phyloP scores from a whole-genome alignment of 2,329 filamentous ascomycete genomes.

The Talaromyces albobiverticillius region DNA sequence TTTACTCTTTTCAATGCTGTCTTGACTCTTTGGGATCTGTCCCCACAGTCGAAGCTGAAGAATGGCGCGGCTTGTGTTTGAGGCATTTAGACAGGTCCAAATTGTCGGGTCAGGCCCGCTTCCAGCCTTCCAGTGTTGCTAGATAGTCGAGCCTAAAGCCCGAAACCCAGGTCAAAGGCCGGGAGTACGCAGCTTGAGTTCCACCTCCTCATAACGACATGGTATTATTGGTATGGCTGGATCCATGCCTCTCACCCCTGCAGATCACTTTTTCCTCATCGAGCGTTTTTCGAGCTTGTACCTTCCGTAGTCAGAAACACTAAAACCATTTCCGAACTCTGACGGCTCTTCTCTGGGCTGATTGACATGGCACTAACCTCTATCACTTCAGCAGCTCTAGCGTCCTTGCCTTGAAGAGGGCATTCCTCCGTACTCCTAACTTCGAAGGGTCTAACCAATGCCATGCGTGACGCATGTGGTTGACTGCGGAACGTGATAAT shows the following conservation, averaged over 20 bases:
- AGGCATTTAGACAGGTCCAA: background rate
- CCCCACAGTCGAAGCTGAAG: background rate
- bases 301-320: background rate
- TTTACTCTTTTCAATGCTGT: too few species aligned
- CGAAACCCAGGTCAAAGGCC: background rate
- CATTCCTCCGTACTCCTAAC: background rate
- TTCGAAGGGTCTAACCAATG: background rate
- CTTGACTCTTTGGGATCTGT: background rate
- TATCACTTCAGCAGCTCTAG: background rate
- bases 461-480: background rate
- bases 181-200: background rate
- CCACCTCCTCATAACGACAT: background rate
- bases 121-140: background rate
- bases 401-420: background rate
- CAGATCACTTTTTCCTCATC: background rate
- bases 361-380: background rate
- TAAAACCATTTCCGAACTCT: background rate
- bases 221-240: background rate
- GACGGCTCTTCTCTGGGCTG: background rate
- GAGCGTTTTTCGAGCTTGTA: background rate
- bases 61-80: too few species aligned
- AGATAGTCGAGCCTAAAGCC: background rate
- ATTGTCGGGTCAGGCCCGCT: background rate
- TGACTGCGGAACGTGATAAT: background rate
- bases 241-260: background rate